Base-by-base conservation (phyloP, 2,329 filamentous ascomycete species). In the Elsinoe necatrix region DNA sequence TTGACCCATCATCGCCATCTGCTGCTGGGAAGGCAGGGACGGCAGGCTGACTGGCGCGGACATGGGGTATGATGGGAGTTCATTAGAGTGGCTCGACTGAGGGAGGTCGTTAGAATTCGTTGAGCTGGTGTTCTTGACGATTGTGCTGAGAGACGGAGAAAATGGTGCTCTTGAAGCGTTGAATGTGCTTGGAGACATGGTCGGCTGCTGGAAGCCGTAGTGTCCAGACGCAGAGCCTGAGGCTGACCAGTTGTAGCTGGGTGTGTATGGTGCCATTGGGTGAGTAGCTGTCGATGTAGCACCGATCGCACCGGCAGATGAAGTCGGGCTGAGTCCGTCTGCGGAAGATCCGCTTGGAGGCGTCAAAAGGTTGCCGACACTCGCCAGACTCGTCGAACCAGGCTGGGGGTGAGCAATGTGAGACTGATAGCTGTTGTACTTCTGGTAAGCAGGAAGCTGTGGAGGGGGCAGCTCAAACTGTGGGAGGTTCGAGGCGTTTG, bases 391-490 rank as follows among this genome's bases (percentile, higher is more conserved):
- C 18, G 68, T 68, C 21, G 75, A 74, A 35, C 76, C 72, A 4
- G 65, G 72, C 71, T 58, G 70, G 29, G 52, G 63, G 58, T 25
- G 62, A 43, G 54, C 65, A 65, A 50, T 65, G 65, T 48, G 70
- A 71, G 39, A 12, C 4, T 42, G 41, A 27, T 47, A 56, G 29
- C 29, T 48, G 25, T 56, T 70, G 64, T 78, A 80, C 68, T 81
- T 82, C 21, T 71, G 65, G 50, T 71, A 71, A 69, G 69, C 71
- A 64, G 69, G 71, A 65, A 80, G 73, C 52, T 80, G 77, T 63
- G 83, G 82, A 55, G 84, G 82, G 61, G 82, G 81, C 52, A 89
- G 79, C 66, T 86, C 82, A 67, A 88, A 87, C 63, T 73, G 79
- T 58, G 85, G 85, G 60, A 90, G 78, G 64, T 80, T 80, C 58